These are phyloP conservation scores for Cladophialophora chaetospira DNA, from an alignment of 2,329 filamentous ascomycete genomes.

Conservation along the genomic window DNA sequence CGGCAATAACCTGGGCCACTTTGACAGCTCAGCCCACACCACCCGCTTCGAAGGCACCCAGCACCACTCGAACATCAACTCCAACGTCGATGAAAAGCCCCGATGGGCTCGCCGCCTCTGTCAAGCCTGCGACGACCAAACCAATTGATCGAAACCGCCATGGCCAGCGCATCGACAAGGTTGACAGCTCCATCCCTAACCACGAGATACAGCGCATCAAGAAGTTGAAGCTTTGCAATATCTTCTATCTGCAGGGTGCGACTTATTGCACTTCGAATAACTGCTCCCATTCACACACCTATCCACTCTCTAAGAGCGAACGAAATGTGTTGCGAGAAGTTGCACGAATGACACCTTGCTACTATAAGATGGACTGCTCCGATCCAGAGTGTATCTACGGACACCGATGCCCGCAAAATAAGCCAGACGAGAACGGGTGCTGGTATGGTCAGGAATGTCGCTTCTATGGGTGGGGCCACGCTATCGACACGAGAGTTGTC, in stretches of 20 bases:
- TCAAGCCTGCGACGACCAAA: conserved; percentile 41
- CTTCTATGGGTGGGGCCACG: conserved; percentile 60
- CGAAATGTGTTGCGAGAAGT: conserved; percentile 58
- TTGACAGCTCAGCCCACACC: conserved; percentile 35
- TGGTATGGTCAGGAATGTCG: conserved; percentile 61
- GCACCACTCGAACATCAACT: conserved; percentile 28
- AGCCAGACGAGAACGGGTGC: conserved; percentile 56
- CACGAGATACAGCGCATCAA: conserved; percentile 62
- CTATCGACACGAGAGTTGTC: conserved; percentile 59
- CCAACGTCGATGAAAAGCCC: conserved; percentile 44
- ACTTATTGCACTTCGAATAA: conserved; percentile 57
- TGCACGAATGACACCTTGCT: conserved; percentile 64
- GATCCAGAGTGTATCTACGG: conserved; percentile 65
- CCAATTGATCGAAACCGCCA: conserved; percentile 59
- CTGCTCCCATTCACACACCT: conserved; percentile 60
- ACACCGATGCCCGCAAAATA: conserved; percentile 61
- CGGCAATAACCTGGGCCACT: conserved; percentile 39
- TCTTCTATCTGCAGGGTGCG: conserved; percentile 58
- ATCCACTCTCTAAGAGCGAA: conserved; percentile 57
- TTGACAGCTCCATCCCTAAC: conserved; percentile 52
- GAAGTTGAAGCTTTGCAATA: conserved; percentile 65
- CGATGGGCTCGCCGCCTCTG: conserved; percentile 42
- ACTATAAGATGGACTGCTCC: conserved; percentile 58
- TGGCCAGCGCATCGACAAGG: conserved; percentile 61
- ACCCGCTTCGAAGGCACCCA: conserved; percentile 25